Percentiles rank a stretch among this genome's conserved stretches.
Evolutionary conservation across 2,329 filamentous ascomycete species (phyloP).

Genomic region (Paecilomyces dactylethromorphus): DNA sequence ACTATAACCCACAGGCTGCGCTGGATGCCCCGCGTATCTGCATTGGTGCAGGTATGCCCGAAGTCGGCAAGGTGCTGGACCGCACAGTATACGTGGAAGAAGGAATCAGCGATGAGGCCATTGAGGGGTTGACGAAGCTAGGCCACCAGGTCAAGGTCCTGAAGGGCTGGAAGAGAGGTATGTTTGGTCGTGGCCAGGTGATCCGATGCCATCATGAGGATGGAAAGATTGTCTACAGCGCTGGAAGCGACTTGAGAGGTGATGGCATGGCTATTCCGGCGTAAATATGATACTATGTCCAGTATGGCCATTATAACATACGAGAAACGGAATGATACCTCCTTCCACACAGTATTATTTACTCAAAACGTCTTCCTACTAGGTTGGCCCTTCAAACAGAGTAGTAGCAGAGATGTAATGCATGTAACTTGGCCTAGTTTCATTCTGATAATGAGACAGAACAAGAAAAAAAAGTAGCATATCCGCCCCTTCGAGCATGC

Average conservation of each 20-base stretch:
- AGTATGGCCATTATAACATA: neutral
- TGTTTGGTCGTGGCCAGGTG: slow-evolving; percentile 84
- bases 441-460: neutral
- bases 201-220: slow-evolving; percentile 76
- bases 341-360: neutral
- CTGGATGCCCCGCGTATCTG: slow-evolving; percentile 89
- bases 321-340: neutral
- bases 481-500: no score
- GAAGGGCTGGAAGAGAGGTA: slow-evolving; percentile 54
- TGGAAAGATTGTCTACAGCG: slow-evolving; percentile 69
- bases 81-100: slow-evolving; percentile 73
- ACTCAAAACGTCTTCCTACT: no score
- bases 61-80: slow-evolving; percentile 52
- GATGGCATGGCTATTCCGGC: slow-evolving; percentile 66
- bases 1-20: slow-evolving; percentile 75
- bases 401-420: neutral
- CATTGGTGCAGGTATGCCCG: slow-evolving; percentile 67
- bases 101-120: slow-evolving; percentile 63
- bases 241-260: slow-evolving; percentile 78
- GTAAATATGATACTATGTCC: slow-evolving; percentile 4
- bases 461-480: no score
- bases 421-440: neutral
- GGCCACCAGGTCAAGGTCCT: slow-evolving; percentile 71
- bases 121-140: slow-evolving; percentile 59
- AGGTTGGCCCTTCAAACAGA: no score